Evolutionary conservation across 2,329 filamentous ascomycete species (phyloP), one percentile per base, ranked within the genome.

Genomic region (Cladosporium oxysporum): DNA sequence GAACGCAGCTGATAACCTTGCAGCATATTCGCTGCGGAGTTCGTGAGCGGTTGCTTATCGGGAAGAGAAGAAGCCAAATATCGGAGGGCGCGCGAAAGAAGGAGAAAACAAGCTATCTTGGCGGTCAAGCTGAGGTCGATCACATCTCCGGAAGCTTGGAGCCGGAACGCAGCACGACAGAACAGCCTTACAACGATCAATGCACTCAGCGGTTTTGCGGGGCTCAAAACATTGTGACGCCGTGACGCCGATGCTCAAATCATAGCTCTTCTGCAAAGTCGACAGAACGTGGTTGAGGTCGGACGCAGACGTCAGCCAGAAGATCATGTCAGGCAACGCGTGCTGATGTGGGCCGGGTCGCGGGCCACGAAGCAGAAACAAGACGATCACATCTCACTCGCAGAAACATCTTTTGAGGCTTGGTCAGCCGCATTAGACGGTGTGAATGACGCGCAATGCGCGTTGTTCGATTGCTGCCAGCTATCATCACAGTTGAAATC

Each of bases 91-190:
- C 26, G 52, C 29, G 52, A 55, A n/a, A 55, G 18, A 55, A 55
- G 28, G 52, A 33, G 28, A 29, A 55, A 55, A 55, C 52, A 55
- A 55, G 52, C 52, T 55, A 29, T 6, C 26, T 55, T 55, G 26
- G 52, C 28, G 28, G 28, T 23, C 52, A 55, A 18, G 26, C 52
- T 55, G 52, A 5, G 29, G 52, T 55, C 52, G 52, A 55, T 55
- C 52, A 55, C 52, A 29, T 33, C 28, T 55, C 50, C 52, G 52
- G 52, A 55, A 21, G 26, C 31, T 55, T n/a, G 52, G 52, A 31
- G 52, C 52, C 52, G 52, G 41, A 21, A 33, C 52, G 52, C 28
- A 29, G 28, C 28, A 33, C 41, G 28, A 21, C 28, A 33, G 29
- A 55, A 11, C 41, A 23, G n/a, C n/a, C 52, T 55, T 6, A 33